Conservation (phyloP, 2,329 filamentous ascomycete genomes). For the Claviceps sp. region DNA sequence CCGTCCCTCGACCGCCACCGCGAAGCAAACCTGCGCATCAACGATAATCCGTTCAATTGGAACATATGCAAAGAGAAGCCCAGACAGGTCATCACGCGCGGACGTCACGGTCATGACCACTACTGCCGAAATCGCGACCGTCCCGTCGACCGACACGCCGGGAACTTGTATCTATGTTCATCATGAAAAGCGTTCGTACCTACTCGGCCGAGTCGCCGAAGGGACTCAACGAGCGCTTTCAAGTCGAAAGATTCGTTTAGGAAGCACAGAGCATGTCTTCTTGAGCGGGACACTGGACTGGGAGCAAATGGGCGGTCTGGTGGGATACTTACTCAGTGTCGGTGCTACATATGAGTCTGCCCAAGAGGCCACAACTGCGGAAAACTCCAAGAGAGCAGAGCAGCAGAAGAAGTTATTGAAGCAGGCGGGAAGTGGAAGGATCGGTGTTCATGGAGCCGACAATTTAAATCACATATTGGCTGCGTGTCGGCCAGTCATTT, state of each 20-base stretch:
- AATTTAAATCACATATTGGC: constrained; percentile 73
- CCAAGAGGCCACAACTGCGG: constrained; percentile 24
- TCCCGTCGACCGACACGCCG: constrained; percentile 76
- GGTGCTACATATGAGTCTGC: constrained; percentile 50
- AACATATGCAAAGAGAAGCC: not conserved
- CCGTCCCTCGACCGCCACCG: not conserved
- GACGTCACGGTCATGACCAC: constrained; percentile 47
- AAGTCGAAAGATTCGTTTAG: constrained; percentile 51
- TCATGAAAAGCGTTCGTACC: constrained; percentile 69
- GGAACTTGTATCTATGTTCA: constrained; percentile 67
- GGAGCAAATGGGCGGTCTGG: constrained; percentile 63
- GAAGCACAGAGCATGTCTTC: constrained; percentile 64
- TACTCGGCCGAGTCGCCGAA: constrained; percentile 73
- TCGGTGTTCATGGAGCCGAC: constrained; percentile 64
- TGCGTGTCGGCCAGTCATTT: constrained; percentile 73
- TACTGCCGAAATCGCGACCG: constrained; percentile 61
- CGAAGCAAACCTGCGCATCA: not conserved
- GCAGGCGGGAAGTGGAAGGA: constrained; percentile 14
- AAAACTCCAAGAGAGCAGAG: constrained; percentile 27
- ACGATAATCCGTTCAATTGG: not conserved
- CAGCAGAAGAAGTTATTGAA: constrained; percentile 22
- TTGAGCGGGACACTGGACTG: constrained; percentile 67
- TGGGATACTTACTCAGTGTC: constrained; percentile 75
- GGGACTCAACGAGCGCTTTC: constrained; percentile 68
- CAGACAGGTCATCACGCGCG: not conserved